Evolutionary conservation across 768 basidiomycete species (phyloP).

Genomic region (Hydnomerulius pinastri): DNA sequence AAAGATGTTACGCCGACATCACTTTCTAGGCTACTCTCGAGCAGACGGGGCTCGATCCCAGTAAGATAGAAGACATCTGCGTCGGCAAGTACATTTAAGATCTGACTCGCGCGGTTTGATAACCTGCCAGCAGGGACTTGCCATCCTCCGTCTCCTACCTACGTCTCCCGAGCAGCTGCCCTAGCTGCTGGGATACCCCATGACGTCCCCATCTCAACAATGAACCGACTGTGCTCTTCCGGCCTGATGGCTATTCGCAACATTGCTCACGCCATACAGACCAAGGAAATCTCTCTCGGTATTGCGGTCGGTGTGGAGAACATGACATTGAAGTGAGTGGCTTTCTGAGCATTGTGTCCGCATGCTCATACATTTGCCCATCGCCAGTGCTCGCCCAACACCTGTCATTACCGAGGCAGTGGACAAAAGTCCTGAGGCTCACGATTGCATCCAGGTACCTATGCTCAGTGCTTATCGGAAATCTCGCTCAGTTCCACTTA

Average conservation of each 20-base stretch:
- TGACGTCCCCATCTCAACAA: conserved; percentile 82
- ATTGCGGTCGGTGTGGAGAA: conserved; percentile 83
- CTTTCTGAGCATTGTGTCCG: conserved; percentile 1
- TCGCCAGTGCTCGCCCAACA: conserved; percentile 66
- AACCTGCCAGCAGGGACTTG: conserved; percentile 60
- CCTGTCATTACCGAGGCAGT: conserved; percentile 65
- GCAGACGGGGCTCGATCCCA: conserved; percentile 65
- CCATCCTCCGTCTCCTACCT: conserved; percentile 80
- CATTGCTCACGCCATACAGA: conserved; percentile 84
- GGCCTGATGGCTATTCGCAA: conserved; percentile 92
- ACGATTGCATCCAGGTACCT: conserved; percentile 71
- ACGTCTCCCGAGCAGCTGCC: conserved; percentile 83
- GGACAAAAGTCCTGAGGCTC: conserved; percentile 58
- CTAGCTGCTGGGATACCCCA: conserved; percentile 88
- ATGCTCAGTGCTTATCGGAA: background rate
- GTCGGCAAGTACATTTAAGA: conserved; percentile 54
- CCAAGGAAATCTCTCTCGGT: conserved; percentile 84
- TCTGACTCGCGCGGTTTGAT: background rate
- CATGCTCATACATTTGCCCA: background rate
- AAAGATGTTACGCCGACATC: background rate
- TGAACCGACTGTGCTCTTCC: conserved; percentile 93
- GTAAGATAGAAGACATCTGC: conserved; percentile 79
- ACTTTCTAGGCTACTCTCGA: conserved; percentile 60
- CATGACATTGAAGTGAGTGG: conserved; percentile 73
- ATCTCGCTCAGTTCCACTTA: conserved; percentile 1